Conservation (phyloP, 768 basidiomycete genomes). For the Dictyophora rubrovolvata region DNA sequence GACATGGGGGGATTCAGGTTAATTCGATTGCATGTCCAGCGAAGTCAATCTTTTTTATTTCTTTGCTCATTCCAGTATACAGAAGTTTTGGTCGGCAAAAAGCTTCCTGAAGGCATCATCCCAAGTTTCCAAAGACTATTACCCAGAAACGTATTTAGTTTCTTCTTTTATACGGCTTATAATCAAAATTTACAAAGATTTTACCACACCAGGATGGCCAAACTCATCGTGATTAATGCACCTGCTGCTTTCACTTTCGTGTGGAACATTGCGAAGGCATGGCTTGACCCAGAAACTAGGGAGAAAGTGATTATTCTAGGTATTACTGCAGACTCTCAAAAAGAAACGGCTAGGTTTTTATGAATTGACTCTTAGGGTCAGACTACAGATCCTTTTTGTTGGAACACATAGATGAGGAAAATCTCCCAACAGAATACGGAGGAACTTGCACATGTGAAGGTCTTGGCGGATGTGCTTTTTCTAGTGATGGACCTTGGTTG, state of each 20-base stretch:
- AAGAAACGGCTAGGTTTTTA: too few species aligned
- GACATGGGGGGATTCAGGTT: conserved; percentile 66
- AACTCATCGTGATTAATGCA: conserved; percentile 60
- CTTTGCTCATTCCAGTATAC: conserved; percentile 29
- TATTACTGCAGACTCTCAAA: neutral
- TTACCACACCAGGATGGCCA: conserved; percentile 55
- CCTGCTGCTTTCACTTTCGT: conserved; percentile 63
- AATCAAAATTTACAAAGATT: neutral
- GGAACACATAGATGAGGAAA: conserved; percentile 50
- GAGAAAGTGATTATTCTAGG: conserved; percentile 53
- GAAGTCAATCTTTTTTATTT: neutral
- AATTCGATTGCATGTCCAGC: conserved; percentile 12
- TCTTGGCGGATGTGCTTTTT: conserved; percentile 47
- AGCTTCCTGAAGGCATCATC: conserved; percentile 49
- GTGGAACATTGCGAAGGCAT: conserved; percentile 57
- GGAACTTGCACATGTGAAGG: conserved; percentile 53
- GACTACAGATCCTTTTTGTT: conserved; percentile 49
- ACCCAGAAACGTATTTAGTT: conserved; percentile 55
- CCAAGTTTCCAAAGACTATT: conserved; percentile 71
- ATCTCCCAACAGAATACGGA: conserved; percentile 49
- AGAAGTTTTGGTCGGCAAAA: conserved; percentile 71
- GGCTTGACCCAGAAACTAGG: conserved; percentile 63
- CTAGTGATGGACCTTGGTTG: conserved; percentile 63
- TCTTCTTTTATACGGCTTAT: neutral
- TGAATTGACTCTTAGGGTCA: conserved; percentile 25